These are phyloP conservation scores for Aurantiochytrium sp. DNA, from an alignment of 108 stramenopile genomes.

Conservation along the genomic window DNA sequence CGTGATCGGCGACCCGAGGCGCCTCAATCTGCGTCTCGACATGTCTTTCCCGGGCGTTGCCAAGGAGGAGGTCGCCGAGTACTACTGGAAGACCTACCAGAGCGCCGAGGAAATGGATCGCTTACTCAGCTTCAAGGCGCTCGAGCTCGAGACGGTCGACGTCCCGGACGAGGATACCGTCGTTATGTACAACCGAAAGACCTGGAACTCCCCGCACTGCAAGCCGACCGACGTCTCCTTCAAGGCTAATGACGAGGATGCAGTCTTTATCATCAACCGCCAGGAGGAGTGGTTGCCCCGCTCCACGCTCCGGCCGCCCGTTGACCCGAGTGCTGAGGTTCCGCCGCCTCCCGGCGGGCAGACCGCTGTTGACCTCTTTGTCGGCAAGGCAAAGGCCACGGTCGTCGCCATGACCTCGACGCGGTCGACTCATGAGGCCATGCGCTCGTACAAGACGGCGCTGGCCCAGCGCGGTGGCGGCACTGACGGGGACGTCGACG, in stretches of 20 bases:
- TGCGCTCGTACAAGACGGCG: not conserved
- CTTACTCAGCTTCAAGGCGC: not conserved
- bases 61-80: not conserved
- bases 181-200: constrained; percentile 27
- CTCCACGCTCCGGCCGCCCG: not conserved
- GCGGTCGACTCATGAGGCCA: not conserved
- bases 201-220: not conserved
- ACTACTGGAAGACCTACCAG: constrained; percentile 22
- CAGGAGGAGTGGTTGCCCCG: not conserved
- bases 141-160: constrained; percentile 5
- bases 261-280: not conserved
- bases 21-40: not conserved
- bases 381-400: not conserved
- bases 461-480: not conserved
- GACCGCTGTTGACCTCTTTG: not conserved
- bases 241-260: not conserved
- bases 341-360: not conserved
- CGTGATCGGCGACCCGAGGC: not conserved
- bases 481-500: too few species aligned
- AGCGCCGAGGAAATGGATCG: not conserved
- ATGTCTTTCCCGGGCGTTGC: constrained; percentile 3
- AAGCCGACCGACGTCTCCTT: not conserved
- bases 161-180: not conserved
- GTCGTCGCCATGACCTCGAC: constrained; percentile 12
- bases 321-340: not conserved